Percentiles rank a stretch among this genome's conserved stretches.
Conservation (phyloP, 2,329 filamentous ascomycete genomes). For the Xylariaceae sp. region DNA sequence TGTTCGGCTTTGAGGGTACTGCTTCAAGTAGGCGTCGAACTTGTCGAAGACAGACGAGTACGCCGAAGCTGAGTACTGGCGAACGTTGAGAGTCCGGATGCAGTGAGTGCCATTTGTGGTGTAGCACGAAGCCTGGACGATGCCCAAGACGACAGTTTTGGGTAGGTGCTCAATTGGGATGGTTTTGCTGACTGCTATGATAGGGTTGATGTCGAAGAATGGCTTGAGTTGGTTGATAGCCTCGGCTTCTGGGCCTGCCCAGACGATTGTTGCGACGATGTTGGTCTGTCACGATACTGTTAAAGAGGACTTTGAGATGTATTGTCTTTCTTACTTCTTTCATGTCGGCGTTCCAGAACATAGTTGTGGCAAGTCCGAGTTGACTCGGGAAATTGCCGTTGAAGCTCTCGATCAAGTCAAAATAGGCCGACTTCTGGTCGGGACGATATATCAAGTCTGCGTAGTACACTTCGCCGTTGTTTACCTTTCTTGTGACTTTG, state of each 20-base stretch:
- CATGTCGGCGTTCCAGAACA: slow-evolving; percentile 8
- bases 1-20: slow-evolving; percentile 4
- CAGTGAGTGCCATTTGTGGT: not conserved
- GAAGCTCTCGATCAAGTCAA: not conserved
- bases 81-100: slow-evolving; percentile 12
- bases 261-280: slow-evolving; percentile 15
- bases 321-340: slow-evolving; percentile 6
- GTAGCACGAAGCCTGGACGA: not conserved
- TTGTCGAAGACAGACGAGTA: slow-evolving; percentile 12
- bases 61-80: slow-evolving; percentile 5
- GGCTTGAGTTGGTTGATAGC: slow-evolving; percentile 12
- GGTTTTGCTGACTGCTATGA: not conserved
- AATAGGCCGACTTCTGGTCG: not conserved
- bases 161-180: slow-evolving; percentile 5
- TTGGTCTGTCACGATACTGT: slow-evolving; percentile 8
- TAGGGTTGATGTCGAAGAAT: slow-evolving; percentile 12
- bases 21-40: slow-evolving; percentile 12
- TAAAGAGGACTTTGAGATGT: no score
- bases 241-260: slow-evolving; percentile 13
- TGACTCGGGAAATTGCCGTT: not conserved
- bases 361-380: slow-evolving; percentile 3
- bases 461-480: not conserved
- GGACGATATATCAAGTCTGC: not conserved
- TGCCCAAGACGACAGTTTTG: not conserved
- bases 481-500: not conserved